Percentiles rank a stretch among this genome's conserved stretches.
These are phyloP conservation scores for Mimosa bimucronata DNA, from an alignment of 306 rosid genomes.

Conservation along the genomic window DNA sequence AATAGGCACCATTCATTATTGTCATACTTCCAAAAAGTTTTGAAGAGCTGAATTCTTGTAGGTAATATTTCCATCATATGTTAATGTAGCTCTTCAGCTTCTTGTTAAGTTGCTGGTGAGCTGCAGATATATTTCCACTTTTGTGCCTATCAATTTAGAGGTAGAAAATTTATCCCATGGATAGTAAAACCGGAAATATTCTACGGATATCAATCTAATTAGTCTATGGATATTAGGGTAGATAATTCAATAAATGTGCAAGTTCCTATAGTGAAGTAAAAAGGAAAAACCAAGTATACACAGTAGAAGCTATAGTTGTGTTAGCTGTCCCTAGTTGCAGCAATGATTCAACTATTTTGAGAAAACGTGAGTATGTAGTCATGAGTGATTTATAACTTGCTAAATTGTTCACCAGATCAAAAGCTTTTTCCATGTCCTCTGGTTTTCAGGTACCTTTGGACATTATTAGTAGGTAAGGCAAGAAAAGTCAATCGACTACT, in stretches of 20 bases:
- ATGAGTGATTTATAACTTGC: background rate
- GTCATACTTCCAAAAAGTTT: background rate
- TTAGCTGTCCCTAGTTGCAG: background rate
- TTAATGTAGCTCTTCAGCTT: background rate
- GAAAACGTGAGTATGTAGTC: conserved; percentile 15
- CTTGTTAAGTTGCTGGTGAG: background rate
- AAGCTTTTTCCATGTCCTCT: background rate
- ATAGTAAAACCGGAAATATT: background rate
- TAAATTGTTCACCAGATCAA: background rate
- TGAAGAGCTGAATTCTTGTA: background rate
- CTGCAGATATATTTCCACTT: background rate
- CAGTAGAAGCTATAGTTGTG: background rate
- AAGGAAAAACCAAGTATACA: background rate
- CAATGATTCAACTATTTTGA: background rate
- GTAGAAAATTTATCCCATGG: background rate
- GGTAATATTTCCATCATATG: background rate
- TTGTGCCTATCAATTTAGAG: no score
- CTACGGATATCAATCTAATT: background rate
- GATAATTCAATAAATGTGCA: background rate
- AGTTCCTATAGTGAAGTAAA: background rate
- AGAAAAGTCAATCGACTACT: background rate
- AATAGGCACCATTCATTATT: background rate
- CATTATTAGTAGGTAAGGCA: background rate
- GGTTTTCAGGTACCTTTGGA: conserved; percentile 4
- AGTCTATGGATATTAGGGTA: background rate